These are phyloP conservation scores for Zymoseptoria tritici DNA, from an alignment of 2,329 filamentous ascomycete genomes.

Conservation along the genomic window DNA sequence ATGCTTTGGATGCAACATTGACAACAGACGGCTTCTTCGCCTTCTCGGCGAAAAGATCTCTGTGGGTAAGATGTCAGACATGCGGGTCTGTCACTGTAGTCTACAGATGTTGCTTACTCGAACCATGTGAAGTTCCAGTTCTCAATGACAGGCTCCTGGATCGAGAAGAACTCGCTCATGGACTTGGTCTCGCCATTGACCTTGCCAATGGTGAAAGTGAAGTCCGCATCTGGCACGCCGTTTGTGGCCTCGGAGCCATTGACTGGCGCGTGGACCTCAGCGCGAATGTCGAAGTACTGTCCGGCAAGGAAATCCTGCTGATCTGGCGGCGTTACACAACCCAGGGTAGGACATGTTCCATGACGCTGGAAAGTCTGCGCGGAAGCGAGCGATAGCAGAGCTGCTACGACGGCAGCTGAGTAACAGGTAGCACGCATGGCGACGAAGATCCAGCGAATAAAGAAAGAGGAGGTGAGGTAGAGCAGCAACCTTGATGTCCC, in stretches of 20 bases:
- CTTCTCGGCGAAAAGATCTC: conserved; percentile 68
- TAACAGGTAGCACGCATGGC: conserved; percentile 10
- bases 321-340: conserved; percentile 50
- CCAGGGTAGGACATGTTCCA: conserved; percentile 49
- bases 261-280: conserved; percentile 54
- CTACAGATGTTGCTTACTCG: conserved; percentile 42
- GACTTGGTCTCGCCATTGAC: conserved; percentile 48
- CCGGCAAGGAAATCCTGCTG: conserved; percentile 74
- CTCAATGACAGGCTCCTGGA: conserved; percentile 65
- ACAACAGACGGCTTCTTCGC: conserved; percentile 62
- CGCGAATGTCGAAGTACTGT: conserved; percentile 75
- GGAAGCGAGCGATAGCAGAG: conserved; percentile 11
- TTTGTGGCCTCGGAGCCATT: conserved; percentile 74
- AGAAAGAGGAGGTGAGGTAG: background rate
- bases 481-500: background rate
- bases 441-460: background rate
- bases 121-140: conserved; percentile 80
- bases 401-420: conserved; percentile 6
- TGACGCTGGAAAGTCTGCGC: conserved; percentile 50
- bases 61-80: conserved; percentile 5
- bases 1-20: conserved; percentile 72
- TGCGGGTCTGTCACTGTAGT: background rate
- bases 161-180: conserved; percentile 60
- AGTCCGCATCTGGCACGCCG: conserved; percentile 60
- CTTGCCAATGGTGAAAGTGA: conserved; percentile 67